These are phyloP conservation scores for Pseudocercospora macadamiae DNA, from an alignment of 2,329 filamentous ascomycete genomes.

Conservation along the genomic window DNA sequence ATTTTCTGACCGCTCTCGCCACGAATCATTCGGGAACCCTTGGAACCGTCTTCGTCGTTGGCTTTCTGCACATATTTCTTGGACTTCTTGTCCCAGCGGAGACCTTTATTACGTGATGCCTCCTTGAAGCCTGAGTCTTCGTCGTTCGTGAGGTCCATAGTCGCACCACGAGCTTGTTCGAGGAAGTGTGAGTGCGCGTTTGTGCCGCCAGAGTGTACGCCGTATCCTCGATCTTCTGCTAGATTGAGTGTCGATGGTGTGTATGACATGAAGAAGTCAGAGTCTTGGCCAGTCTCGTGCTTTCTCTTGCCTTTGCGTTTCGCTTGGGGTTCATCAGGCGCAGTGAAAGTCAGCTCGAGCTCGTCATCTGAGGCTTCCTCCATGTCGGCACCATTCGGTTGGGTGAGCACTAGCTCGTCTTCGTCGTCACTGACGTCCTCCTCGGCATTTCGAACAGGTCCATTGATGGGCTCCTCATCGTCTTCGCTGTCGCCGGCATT, in stretches of 20 bases:
- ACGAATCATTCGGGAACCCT: constrained; percentile 69
- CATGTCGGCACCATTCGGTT: constrained; percentile 39
- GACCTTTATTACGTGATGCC: constrained; percentile 66
- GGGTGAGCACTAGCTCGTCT: constrained; percentile 42
- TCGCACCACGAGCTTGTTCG: constrained; percentile 79
- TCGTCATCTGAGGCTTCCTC: constrained; percentile 56
- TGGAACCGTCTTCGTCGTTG: constrained; percentile 93
- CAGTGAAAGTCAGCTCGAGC: constrained; percentile 56
- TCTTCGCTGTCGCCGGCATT: constrained; percentile 42
- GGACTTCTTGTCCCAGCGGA: constrained; percentile 96
- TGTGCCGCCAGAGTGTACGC: constrained; percentile 76
- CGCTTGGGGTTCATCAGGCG: constrained; percentile 28
- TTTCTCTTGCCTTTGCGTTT: constrained; percentile 29
- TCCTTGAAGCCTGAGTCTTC: constrained; percentile 76
- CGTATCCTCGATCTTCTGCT: constrained; percentile 89
- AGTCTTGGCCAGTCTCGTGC: constrained; percentile 60
- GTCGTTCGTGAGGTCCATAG: constrained; percentile 92
- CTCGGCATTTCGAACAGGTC: constrained; percentile 44
- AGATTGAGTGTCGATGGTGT: constrained; percentile 77
- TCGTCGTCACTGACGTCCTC: constrained; percentile 45
- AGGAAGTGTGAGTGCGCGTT: constrained; percentile 72
- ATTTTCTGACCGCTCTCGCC: constrained; percentile 97
- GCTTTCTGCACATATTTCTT: constrained; percentile 91
- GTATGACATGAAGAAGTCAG: constrained; percentile 96
- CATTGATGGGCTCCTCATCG: constrained; percentile 31